These are phyloP conservation scores for Bassia scoparia DNA, from an alignment of 148 eudicot genomes.

Conservation along the genomic window DNA sequence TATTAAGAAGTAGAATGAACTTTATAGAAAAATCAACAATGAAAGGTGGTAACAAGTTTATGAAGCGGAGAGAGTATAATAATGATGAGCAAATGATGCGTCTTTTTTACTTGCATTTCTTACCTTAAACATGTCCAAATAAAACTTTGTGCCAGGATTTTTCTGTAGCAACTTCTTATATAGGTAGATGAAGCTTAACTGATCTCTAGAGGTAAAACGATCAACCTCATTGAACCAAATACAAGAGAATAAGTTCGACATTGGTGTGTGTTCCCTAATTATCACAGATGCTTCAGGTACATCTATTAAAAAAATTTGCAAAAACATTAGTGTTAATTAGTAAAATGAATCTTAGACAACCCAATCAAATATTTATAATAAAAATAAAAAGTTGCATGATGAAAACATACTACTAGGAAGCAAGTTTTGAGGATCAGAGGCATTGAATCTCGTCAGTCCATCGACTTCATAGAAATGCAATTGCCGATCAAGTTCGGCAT, in stretches of 20 bases:
- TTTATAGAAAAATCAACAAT: no score
- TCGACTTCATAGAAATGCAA: slow-evolving; percentile 90
- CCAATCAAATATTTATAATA: neutral
- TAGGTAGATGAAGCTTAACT: slow-evolving; percentile 90
- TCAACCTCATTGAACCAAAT: slow-evolving; percentile 98
- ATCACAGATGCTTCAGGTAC: slow-evolving; percentile 97
- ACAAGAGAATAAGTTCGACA: slow-evolving; percentile 97
- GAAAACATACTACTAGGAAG: slow-evolving; percentile 80
- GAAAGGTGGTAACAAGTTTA: no score
- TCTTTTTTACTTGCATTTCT: slow-evolving; percentile 15
- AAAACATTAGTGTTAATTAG: slow-evolving; percentile 11
- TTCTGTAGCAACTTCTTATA: slow-evolving; percentile 80
- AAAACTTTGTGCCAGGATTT: slow-evolving; percentile 78
- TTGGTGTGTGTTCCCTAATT: slow-evolving; percentile 94
- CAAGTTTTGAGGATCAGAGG: slow-evolving; percentile 70
- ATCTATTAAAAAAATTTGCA: slow-evolving; percentile 42
- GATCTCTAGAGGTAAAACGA: slow-evolving; percentile 94
- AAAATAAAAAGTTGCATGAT: slow-evolving; percentile 13
- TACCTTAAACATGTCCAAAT: slow-evolving; percentile 97
- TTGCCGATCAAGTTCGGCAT: slow-evolving; percentile 74
- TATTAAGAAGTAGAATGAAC: no score
- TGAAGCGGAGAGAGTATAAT: no score
- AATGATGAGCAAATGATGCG: no score
- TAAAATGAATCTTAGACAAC: slow-evolving; percentile 2
- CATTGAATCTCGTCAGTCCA: slow-evolving; percentile 79